A percentile compares a stretch with the other conserved stretches of the same genome.
phyloP scores from a whole-genome alignment of 495 filamentous ascomycete species.

The Cryomyces antarcticus region DNA sequence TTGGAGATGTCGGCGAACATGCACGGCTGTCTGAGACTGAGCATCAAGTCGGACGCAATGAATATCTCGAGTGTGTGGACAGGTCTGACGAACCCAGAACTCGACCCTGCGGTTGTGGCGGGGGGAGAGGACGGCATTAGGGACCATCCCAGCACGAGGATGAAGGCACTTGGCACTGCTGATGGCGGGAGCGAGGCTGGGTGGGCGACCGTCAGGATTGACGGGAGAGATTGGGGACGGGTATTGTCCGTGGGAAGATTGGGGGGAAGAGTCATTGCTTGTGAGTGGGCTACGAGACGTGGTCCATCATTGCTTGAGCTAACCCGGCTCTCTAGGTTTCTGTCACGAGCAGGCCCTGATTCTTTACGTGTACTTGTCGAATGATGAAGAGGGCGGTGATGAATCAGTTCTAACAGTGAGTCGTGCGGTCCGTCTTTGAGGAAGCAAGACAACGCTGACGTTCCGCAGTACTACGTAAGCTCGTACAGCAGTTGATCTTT shows the following conservation, averaged over 20 bases:
- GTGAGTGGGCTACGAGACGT: no score
- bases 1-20: slow-evolving; percentile 74
- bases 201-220: slow-evolving; percentile 74
- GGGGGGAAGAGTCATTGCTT: slow-evolving; percentile 80
- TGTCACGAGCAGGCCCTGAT: slow-evolving; percentile 67
- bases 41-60: slow-evolving; percentile 57
- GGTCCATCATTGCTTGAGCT: no score
- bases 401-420: slow-evolving; percentile 21
- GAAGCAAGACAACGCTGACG: not conserved
- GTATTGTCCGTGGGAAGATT: slow-evolving; percentile 78
- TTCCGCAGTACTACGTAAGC: not conserved
- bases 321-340: no score
- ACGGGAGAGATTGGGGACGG: slow-evolving; percentile 77
- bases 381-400: slow-evolving; percentile 13
- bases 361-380: slow-evolving; percentile 59
- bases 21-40: slow-evolving; percentile 63
- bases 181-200: slow-evolving; percentile 38
- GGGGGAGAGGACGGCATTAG: slow-evolving; percentile 39
- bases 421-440: not conserved
- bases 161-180: slow-evolving; percentile 28
- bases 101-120: slow-evolving; percentile 51
- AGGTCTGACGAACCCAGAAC: slow-evolving; percentile 59
- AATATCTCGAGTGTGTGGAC: slow-evolving; percentile 67
- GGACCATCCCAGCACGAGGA: slow-evolving; percentile 53
- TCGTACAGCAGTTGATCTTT: slow-evolving; percentile 2